Base-by-base conservation (phyloP, 2,329 filamentous ascomycete genomes). In the Xylariales sp. region DNA sequence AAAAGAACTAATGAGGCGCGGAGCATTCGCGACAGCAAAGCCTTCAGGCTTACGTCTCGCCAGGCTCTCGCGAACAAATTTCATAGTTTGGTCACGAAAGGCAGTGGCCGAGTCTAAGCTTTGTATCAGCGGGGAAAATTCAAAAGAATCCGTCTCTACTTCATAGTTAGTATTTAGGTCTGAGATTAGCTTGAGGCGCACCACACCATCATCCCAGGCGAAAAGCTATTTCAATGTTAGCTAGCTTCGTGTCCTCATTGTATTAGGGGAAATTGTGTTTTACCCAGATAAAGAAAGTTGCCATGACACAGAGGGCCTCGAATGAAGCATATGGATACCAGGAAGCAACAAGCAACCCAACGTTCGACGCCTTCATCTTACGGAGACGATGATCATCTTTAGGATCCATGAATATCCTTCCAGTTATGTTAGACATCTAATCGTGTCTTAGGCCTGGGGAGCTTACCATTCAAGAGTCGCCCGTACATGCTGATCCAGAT, bases 301-400 rank as follows among this genome's bases (percentile, higher is more conserved):
- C 58, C 6, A 30, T 23, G 18, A 39, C 46, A 16, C 45, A 45
- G 9, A 66, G 53, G 7, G 41, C 23, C 14, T 69, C 67, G 10
- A 43, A 61, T 8, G 48, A 32, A 16, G 59, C 63, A 30, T 46
- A 61, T 32, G 63, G 41, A 55, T 50, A 69, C 67, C 67, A 66
- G 2, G 50, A 56, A 14, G 63, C 59, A 18, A 34, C 43, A 16
- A 69, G 61, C 3, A 46, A 30, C 1, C 43, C 59, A 41, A 69
- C 10, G 1, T 53, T 18, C 3, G 58, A 58, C 6, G 48, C 48
- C 34, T 65, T 64, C 28, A 65, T 54, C 30, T 59, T 64, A 14
- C 43, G 54, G 14, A 69, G 45, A 14, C 63, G 62, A 1, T 14
- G 3, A 9, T 46, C 50, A 49, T 66, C 62, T 5, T 57, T 30